Evolutionary conservation across 2,329 filamentous ascomycete genomes (phyloP).

Genomic region (Cladophialophora immunda): DNA sequence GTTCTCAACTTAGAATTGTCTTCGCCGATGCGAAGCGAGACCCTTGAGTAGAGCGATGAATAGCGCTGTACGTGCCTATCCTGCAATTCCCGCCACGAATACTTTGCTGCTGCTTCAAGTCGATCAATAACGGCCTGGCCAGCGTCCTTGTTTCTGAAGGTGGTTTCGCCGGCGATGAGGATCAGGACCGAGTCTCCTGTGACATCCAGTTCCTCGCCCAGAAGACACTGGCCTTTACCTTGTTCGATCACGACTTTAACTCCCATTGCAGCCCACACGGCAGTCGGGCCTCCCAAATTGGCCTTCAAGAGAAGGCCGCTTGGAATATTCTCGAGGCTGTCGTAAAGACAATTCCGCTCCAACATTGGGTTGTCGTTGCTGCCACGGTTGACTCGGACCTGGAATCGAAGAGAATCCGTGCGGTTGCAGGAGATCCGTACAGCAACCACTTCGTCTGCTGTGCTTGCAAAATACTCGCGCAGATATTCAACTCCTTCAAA

Average conservation of each 20-base stretch:
- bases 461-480: constrained; percentile 55
- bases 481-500: constrained; percentile 45
- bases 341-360: constrained; percentile 6
- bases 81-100: constrained; percentile 10
- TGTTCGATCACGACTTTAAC: constrained; percentile 10
- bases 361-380: constrained; percentile 8
- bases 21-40: background rate
- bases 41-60: constrained; percentile 6
- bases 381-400: constrained; percentile 7
- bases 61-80: constrained; percentile 10
- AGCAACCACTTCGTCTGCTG: constrained; percentile 51
- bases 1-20: background rate
- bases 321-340: constrained; percentile 8
- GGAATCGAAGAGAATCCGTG: background rate
- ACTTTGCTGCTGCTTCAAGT: constrained; percentile 15
- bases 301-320: constrained; percentile 5
- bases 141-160: constrained; percentile 18
- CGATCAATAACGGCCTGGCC: constrained; percentile 6
- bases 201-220: constrained; percentile 6
- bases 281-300: constrained; percentile 7
- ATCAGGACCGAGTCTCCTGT: constrained; percentile 4
- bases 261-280: constrained; percentile 10
- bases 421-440: constrained; percentile 1
- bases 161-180: constrained; percentile 15
- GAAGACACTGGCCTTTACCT: constrained; percentile 5